Percentiles rank a stretch among this genome's conserved stretches.
These are phyloP conservation scores for Xerocomus spinulosus DNA, from an alignment of 768 basidiomycete species.

Conservation along the genomic window DNA sequence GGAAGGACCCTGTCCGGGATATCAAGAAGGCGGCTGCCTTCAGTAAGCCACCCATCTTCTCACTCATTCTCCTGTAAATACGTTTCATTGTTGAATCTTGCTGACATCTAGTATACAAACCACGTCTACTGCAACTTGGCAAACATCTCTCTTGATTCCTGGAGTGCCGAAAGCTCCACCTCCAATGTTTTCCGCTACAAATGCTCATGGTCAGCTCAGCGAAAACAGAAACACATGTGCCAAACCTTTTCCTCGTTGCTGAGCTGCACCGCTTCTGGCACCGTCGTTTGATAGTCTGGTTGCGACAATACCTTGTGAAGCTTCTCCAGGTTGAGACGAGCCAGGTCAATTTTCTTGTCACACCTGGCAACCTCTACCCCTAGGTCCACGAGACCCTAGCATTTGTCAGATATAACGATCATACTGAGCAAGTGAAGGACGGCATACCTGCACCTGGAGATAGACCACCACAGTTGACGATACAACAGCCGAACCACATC, in stretches of 20 bases:
- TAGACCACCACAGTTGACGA: conserved; percentile 71
- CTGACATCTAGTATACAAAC: too few species aligned
- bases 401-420: not conserved
- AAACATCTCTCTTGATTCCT: conserved; percentile 74
- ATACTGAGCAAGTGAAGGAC: not conserved
- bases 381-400: conserved; percentile 84
- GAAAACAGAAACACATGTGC: not conserved
- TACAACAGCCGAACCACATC: conserved; percentile 83
- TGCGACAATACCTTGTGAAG: conserved; percentile 66
- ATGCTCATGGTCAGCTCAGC: not conserved
- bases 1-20: too few species aligned
- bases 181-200: conserved; percentile 68
- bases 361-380: conserved; percentile 85
- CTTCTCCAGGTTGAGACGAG: conserved; percentile 65
- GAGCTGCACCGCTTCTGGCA: conserved; percentile 52
- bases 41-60: too few species aligned
- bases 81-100: too few species aligned
- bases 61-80: too few species aligned
- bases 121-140: conserved; percentile 48
- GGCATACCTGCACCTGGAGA: conserved; percentile 73
- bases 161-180: conserved; percentile 72
- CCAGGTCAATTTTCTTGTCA: conserved; percentile 83
- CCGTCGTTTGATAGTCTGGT: conserved; percentile 72
- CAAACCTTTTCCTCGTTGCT: conserved; percentile 63
- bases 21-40: too few species aligned